Conservation (phyloP, 768 basidiomycete genomes). For the Botryobasidium botryosum region DNA sequence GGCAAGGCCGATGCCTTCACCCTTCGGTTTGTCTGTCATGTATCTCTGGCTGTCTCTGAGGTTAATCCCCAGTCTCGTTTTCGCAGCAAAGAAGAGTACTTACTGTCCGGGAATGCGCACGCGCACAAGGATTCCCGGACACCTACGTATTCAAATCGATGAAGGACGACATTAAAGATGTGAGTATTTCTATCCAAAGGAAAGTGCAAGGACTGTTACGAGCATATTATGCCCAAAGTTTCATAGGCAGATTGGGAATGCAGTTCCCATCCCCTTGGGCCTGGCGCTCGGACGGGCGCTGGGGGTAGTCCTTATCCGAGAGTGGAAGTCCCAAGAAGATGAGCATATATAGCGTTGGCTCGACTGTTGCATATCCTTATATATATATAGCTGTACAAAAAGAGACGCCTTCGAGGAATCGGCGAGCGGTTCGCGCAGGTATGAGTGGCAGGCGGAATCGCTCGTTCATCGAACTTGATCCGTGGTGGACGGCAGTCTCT, state of each 20-base stretch:
- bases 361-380: too few relatives aligned
- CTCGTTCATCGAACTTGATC: too few relatives aligned
- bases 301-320: too few relatives aligned
- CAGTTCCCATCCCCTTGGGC: constrained; percentile 56
- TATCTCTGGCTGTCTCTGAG: too few relatives aligned
- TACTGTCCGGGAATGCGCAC: constrained; percentile 48
- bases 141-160: constrained; percentile 41
- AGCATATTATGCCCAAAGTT: constrained; percentile 30
- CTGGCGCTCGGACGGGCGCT: constrained; percentile 37
- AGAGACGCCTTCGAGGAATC: too few relatives aligned
- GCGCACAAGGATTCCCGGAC: constrained; percentile 69
- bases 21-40: constrained; percentile 24
- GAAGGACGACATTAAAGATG: constrained; percentile 30
- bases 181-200: constrained; percentile 20
- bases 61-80: too few relatives aligned
- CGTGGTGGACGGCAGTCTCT: too few relatives aligned
- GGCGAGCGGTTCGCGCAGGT: too few relatives aligned
- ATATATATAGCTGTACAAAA: too few relatives aligned
- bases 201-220: constrained; percentile 3
- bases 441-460: too few relatives aligned
- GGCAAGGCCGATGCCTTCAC: constrained; percentile 31
- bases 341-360: too few relatives aligned
- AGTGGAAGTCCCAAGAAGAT: too few relatives aligned
- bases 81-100: constrained; percentile 63
- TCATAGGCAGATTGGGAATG: constrained; percentile 65